Evolutionary conservation across 2,329 filamentous ascomycete species (phyloP).

Genomic region (Paraconiothyrium brasiliense): DNA sequence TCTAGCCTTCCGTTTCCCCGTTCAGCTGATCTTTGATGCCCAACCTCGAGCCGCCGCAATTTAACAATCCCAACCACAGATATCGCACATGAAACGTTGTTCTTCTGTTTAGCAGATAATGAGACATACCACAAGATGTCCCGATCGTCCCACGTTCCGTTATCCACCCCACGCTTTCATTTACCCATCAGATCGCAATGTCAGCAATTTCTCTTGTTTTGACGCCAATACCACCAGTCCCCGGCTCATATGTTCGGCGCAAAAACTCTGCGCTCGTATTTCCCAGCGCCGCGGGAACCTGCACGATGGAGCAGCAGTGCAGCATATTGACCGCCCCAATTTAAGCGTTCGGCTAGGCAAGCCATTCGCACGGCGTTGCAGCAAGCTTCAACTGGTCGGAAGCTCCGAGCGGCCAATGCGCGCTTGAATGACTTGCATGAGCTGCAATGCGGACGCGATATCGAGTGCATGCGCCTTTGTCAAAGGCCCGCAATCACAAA

Average conservation of each 20-base stretch:
- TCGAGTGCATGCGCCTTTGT: not conserved
- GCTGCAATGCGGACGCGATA: slow-evolving; percentile 10
- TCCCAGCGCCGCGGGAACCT: not conserved
- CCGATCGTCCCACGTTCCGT: slow-evolving; percentile 2
- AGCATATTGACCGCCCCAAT: not conserved
- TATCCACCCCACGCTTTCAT: slow-evolving; percentile 7
- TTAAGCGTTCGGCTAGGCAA: slow-evolving; percentile 3
- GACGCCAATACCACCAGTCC: not conserved
- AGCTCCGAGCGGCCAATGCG: slow-evolving; percentile 8
- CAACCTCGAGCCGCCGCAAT: slow-evolving; percentile 26
- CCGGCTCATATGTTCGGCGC: not conserved
- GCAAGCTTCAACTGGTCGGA: not conserved
- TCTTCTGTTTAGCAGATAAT: slow-evolving; percentile 3
- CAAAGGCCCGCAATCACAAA: not conserved
- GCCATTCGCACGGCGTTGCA: not conserved
- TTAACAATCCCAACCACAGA: slow-evolving; percentile 22
- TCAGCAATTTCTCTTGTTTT: not conserved
- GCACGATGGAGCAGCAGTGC: not conserved
- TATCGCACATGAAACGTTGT: slow-evolving; percentile 21
- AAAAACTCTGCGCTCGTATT: not conserved
- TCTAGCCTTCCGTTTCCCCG: slow-evolving; percentile 24
- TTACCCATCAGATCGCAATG: not conserved
- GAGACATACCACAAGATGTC: slow-evolving; percentile 7
- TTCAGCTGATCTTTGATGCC: slow-evolving; percentile 24
- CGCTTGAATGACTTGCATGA: slow-evolving; percentile 18